Evolutionary conservation across 768 basidiomycete genomes (phyloP).

Genomic region (Mycena floridula): DNA sequence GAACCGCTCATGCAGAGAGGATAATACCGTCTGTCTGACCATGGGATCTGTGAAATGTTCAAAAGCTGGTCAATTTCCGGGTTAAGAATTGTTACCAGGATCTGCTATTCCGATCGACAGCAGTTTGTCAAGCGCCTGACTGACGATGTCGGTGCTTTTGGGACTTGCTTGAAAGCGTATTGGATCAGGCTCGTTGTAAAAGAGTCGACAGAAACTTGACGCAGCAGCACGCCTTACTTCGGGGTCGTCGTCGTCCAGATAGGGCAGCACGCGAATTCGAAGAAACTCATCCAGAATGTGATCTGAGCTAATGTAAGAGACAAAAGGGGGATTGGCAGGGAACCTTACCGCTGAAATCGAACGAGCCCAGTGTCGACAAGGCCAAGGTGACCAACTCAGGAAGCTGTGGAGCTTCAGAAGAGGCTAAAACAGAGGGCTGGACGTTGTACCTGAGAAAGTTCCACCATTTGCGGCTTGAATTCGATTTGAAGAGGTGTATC

Average conservation of each 20-base stretch:
- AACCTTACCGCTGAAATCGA: slow-evolving; percentile 84
- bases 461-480: slow-evolving; percentile 51
- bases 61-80: slow-evolving; percentile 3
- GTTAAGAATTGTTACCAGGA: slow-evolving; percentile 54
- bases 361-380: slow-evolving; percentile 78
- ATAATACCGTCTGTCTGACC: slow-evolving; percentile 86
- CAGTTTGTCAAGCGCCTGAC: slow-evolving; percentile 93
- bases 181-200: slow-evolving; percentile 77
- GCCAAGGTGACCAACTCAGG: slow-evolving; percentile 76
- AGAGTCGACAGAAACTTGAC: slow-evolving; percentile 84
- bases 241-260: slow-evolving; percentile 86
- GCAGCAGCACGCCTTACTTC: slow-evolving; percentile 90
- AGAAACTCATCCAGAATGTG: slow-evolving; percentile 96
- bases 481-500: slow-evolving; percentile 87
- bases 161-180: slow-evolving; percentile 95
- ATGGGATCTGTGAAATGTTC: slow-evolving; percentile 45
- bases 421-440: slow-evolving; percentile 21
- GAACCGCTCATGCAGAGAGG: slow-evolving; percentile 85
- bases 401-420: slow-evolving; percentile 47
- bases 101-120: slow-evolving; percentile 94
- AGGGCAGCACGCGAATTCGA: slow-evolving; percentile 83
- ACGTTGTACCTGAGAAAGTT: slow-evolving; percentile 40
- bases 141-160: slow-evolving; percentile 94
- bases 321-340: neutral
- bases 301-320: slow-evolving; percentile 36